Percentiles rank a stretch among this genome's conserved stretches.
Conservation (phyloP, 169 alveolate species). For the Fabrea salina region DNA sequence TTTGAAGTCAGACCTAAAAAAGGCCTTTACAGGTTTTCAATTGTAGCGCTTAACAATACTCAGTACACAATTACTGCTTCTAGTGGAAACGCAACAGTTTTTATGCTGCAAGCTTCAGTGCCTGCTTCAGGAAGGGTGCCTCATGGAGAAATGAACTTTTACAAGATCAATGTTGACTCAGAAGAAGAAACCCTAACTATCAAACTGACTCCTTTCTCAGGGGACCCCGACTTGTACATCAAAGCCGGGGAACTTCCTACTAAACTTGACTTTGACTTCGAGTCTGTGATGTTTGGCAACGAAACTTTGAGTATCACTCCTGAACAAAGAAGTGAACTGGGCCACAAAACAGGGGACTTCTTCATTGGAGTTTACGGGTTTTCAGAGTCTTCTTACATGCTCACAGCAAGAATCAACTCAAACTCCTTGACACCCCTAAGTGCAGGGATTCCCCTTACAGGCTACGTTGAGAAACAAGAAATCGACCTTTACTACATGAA, state of each 20-base stretch:
- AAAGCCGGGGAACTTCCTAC: constrained; percentile 5
- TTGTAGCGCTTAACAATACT: background rate
- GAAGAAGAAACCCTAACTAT: background rate
- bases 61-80: background rate
- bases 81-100: background rate
- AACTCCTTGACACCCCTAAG: background rate
- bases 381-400: background rate
- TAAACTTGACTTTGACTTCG: background rate
- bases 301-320: background rate
- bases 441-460: constrained; percentile 20
- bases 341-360: constrained; percentile 19
- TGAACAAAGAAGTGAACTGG: background rate
- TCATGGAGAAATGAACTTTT: background rate
- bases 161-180: background rate
- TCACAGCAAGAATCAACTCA: background rate
- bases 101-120: background rate
- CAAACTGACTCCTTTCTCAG: background rate
- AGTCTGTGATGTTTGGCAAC: background rate
- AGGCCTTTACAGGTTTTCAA: background rate
- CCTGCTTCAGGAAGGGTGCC: background rate
- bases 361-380: constrained; percentile 28
- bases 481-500: background rate
- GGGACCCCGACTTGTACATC: constrained; percentile 25
- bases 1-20: background rate
- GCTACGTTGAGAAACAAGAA: background rate